Evolutionary conservation across 345 rosid genomes (phyloP).

Genomic region (Boechera divaricarpa): DNA sequence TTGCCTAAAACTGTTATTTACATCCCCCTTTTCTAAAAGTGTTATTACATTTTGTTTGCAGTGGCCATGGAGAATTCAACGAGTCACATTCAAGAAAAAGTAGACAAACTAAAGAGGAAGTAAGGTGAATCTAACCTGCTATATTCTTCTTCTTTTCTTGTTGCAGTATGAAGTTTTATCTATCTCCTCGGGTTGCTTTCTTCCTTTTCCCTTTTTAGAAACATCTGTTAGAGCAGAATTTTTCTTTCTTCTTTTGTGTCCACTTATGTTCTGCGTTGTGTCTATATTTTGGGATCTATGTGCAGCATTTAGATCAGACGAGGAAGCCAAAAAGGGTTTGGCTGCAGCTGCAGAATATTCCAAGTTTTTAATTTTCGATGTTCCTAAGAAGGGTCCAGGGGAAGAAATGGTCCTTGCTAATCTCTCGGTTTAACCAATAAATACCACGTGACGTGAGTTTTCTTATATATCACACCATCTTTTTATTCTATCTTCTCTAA

Average conservation of each 20-base stretch:
- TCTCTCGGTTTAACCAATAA: constrained; percentile 22
- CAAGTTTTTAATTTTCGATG: background rate
- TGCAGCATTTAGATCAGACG: constrained; percentile 28
- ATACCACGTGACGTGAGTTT: constrained; percentile 34
- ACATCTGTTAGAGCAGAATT: background rate
- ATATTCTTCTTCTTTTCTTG: background rate
- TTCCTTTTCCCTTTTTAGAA: constrained; percentile 9
- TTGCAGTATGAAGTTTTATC: constrained; percentile 12
- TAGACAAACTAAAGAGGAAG: background rate
- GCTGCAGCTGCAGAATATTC: constrained; percentile 29
- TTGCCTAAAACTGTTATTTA: background rate
- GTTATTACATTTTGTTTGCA: constrained; percentile 13
- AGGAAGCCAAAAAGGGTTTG: constrained; percentile 43
- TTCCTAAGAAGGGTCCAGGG: constrained; percentile 8
- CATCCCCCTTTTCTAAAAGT: constrained; percentile 17
- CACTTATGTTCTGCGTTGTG: constrained; percentile 15
- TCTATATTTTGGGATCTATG: constrained; percentile 18
- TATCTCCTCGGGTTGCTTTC: constrained; percentile 9
- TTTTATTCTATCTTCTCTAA: constrained; percentile 9
- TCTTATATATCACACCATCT: constrained; percentile 30
- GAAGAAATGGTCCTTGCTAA: constrained; percentile 30
- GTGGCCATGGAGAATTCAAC: constrained; percentile 26
- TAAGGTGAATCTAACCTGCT: constrained; percentile 36
- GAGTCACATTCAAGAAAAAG: constrained; percentile 37
- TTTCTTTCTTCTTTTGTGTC: constrained; percentile 12